Evolutionary conservation across 192 early-diverging fungal genomes (phyloP), one percentile per base, ranked within the genome.

Genomic region (Coemansia umbellata): DNA sequence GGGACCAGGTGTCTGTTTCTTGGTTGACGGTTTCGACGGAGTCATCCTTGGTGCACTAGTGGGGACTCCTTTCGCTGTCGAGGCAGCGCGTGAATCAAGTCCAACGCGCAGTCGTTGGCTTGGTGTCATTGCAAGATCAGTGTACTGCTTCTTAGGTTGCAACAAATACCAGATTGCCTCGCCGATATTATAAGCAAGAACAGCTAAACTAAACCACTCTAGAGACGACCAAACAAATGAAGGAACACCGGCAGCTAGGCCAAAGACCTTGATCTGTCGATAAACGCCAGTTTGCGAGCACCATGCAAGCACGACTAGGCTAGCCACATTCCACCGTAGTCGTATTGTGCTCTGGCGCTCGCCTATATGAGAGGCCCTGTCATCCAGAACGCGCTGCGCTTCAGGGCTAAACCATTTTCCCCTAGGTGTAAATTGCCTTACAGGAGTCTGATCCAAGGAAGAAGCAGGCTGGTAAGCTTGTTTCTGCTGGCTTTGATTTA

Each of bases 121-220:
- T 18, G 68, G 53, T 13, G 64, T 72, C 63, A 78, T 63, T 4
- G 64, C 60, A 8, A 55, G 23, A 9, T 63, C 55, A 1, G 60
- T 26, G 33, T 78, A 69, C 30, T 67, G 55, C 21, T 50, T 47
- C 24, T 60, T 47, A n/a, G 69, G 69, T 47, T 69, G 62, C 14
- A 79, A 21, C 50, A 79, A 43, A 13, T 21, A 40, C 78, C 78
- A 79, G 26, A 58, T 50, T 0, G 71, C 63, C 50, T 79, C 78
- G 35, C 60, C 59, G 8, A 70, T 55, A 31, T 79, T 79, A 58
- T 65, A 79, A 21, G 37, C 47, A 14, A 74, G 49, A 6, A 70
- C 10, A 3, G 45, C 37, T 40, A 63, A 13, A 13, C 53, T 58
- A n/a, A 50, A 10, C 55, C 58, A 74, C 40, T 79, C 66, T 4